Evolutionary conservation across 1,139 yeast species (phyloP).

Genomic region (Blastobotrys arbuscula): DNA sequence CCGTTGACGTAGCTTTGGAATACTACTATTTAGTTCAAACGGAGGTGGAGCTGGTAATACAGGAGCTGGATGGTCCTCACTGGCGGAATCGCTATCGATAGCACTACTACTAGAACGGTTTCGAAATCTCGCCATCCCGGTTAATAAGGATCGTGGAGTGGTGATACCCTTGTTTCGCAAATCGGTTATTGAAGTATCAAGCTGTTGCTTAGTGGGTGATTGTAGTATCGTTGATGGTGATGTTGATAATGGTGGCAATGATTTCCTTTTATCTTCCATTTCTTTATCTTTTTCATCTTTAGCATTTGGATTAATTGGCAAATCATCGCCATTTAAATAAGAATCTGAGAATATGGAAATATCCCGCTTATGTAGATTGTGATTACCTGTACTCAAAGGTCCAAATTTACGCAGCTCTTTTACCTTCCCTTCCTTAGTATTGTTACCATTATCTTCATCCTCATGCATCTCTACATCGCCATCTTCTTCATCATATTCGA

Average conservation of each 20-base stretch:
- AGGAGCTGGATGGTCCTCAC: slow-evolving; percentile 15
- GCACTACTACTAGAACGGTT: not conserved
- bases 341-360: slow-evolving; percentile 9
- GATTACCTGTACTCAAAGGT: not conserved
- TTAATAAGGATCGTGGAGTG: slow-evolving; percentile 5
- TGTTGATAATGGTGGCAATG: not conserved
- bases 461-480: slow-evolving; percentile 3
- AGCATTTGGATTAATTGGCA: not conserved
- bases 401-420: not conserved
- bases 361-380: not conserved
- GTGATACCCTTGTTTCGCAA: not conserved
- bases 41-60: slow-evolving; percentile 14
- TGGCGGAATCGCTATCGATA: slow-evolving; percentile 12
- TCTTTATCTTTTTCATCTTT: not conserved
- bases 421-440: not conserved
- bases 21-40: slow-evolving; percentile 21
- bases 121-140: slow-evolving; percentile 3
- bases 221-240: not conserved
- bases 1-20: slow-evolving; percentile 15
- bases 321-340: slow-evolving; percentile 8
- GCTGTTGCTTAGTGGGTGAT: not conserved
- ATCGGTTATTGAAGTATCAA: not conserved
- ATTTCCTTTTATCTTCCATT: not conserved
- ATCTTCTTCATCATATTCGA: slow-evolving; percentile 3
- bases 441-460: not conserved